phyloP scores from a whole-genome alignment of 1,284 basidiomycete genomes.

The Violaceomyces palustris region DNA sequence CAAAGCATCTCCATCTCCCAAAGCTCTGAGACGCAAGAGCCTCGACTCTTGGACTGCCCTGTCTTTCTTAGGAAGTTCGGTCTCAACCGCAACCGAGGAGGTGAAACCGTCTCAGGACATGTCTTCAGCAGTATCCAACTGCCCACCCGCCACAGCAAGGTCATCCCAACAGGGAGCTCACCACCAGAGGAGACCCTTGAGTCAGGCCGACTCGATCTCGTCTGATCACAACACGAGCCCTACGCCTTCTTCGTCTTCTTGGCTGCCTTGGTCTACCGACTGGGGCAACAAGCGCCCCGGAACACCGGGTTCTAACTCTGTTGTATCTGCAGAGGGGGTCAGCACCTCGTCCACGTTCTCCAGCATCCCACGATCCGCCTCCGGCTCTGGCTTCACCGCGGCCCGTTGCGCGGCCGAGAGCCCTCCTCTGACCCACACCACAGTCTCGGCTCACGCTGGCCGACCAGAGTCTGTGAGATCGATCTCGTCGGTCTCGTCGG shows the following conservation, averaged over 20 bases:
- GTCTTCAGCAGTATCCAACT: background rate
- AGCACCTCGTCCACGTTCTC: background rate
- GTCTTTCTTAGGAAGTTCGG: too few relatives aligned
- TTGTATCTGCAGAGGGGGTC: background rate
- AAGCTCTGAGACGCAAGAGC: conserved; percentile 6
- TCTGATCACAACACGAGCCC: background rate
- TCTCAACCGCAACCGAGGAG: too few relatives aligned
- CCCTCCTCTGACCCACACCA: background rate
- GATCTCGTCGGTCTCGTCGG: background rate
- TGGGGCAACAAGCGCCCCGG: background rate
- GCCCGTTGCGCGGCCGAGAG: background rate
- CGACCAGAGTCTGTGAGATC: background rate
- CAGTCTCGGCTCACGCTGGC: background rate
- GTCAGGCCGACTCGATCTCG: too few relatives aligned
- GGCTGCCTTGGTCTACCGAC: background rate
- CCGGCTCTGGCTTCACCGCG: background rate
- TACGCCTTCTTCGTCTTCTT: background rate
- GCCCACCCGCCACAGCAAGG: background rate
- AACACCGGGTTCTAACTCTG: background rate
- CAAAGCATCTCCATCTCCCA: conserved; percentile 4
- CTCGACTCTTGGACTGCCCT: conserved; percentile 16
- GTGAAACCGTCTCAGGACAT: background rate
- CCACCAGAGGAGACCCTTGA: background rate
- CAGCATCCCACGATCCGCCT: background rate
- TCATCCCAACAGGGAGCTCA: background rate